Percentiles rank a stretch among this genome's conserved stretches.
phyloP scores from a whole-genome alignment of 2,329 filamentous ascomycete species.

The Nigrospora sphaerica region DNA sequence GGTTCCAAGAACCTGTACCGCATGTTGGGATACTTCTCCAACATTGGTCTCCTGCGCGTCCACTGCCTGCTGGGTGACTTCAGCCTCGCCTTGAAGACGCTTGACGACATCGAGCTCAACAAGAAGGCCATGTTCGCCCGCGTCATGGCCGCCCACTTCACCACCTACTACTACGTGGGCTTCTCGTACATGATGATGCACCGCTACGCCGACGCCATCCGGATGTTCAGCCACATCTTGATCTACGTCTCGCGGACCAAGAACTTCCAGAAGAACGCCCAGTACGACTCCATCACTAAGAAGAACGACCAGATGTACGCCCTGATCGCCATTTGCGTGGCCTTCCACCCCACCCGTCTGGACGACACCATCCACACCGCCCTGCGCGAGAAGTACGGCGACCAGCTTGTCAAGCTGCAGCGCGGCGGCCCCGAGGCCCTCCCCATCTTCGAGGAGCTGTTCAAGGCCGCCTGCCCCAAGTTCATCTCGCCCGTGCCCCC shows the following conservation, averaged over 20 bases:
- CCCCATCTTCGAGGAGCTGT: slow-evolving; percentile 96
- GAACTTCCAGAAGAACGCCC: slow-evolving; percentile 99
- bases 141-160: slow-evolving; percentile 99
- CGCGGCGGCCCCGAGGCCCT: slow-evolving; percentile 92
- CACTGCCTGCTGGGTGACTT: slow-evolving; percentile 97
- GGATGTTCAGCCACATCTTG: slow-evolving; percentile 99
- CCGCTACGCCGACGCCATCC: slow-evolving; percentile 97
- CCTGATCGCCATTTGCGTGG: slow-evolving; percentile 95
- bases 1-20: slow-evolving; percentile 90
- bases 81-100: slow-evolving; percentile 94
- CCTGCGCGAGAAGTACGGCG: slow-evolving; percentile 96
- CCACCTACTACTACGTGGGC: slow-evolving; percentile 99
- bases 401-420: slow-evolving; percentile 95
- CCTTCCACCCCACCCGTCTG: slow-evolving; percentile 92
- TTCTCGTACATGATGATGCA: slow-evolving; percentile 99
- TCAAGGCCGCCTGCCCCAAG: slow-evolving; percentile 96
- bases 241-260: slow-evolving; percentile 98
- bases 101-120: slow-evolving; percentile 99
- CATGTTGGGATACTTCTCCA: slow-evolving; percentile 99
- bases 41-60: slow-evolving; percentile 92
- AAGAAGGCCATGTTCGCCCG: slow-evolving; percentile 99
- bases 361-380: slow-evolving; percentile 99
- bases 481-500: slow-evolving; percentile 97
- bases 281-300: slow-evolving; percentile 98
- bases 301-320: slow-evolving; percentile 99